Conservation (phyloP, 352 stramenopile genomes). For the Elongisporangium senticosum region DNA sequence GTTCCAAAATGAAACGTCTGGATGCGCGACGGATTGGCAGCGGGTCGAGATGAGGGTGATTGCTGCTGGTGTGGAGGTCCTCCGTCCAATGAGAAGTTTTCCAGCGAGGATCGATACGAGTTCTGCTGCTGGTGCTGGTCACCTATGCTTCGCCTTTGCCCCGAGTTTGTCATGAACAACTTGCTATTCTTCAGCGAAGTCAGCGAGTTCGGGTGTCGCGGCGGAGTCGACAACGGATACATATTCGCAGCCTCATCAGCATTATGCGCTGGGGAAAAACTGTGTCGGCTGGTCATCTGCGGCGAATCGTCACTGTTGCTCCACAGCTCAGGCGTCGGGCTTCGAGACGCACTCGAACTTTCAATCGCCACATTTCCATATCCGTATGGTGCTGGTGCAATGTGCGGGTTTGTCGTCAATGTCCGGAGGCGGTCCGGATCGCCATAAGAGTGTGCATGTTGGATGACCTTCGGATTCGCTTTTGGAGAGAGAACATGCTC, state of each 20-base stretch:
- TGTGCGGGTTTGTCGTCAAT: conserved; percentile 50
- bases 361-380: conserved; percentile 77
- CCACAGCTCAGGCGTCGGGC: background rate
- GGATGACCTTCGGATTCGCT: conserved; percentile 22
- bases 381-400: conserved; percentile 62
- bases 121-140: conserved; percentile 18
- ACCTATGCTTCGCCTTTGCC: conserved; percentile 4
- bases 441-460: conserved; percentile 70
- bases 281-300: background rate
- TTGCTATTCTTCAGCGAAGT: background rate
- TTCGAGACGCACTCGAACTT: background rate
- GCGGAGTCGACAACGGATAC: conserved; percentile 54
- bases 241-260: background rate
- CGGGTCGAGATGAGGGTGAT: background rate
- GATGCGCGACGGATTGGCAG: background rate
- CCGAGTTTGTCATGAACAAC: conserved; percentile 3
- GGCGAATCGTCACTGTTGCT: background rate
- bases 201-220: conserved; percentile 47
- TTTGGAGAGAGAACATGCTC: conserved; percentile 15
- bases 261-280: background rate
- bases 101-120: conserved; percentile 28
- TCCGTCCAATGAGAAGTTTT: conserved; percentile 64
- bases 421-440: conserved; percentile 42
- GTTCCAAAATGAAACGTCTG: background rate
- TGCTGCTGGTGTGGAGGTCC: conserved; percentile 7